Evolutionary conservation across 257 asterid genomes (phyloP).

Genomic region (Catharanthus roseus): DNA sequence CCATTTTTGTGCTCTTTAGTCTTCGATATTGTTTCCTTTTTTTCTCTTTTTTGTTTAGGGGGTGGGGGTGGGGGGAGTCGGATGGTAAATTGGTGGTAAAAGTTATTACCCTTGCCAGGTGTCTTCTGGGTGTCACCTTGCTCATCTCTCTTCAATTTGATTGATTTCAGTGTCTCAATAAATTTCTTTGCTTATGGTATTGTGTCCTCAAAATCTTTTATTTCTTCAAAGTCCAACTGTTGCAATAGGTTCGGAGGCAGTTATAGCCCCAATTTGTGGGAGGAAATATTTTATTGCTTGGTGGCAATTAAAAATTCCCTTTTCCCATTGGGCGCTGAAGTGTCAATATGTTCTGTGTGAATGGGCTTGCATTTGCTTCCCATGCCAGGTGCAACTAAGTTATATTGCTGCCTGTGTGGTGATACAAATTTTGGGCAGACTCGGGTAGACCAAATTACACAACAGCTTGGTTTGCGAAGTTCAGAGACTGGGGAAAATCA

Average conservation of each 20-base stretch:
- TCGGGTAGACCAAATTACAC: constrained; percentile 76
- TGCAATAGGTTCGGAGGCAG: constrained; percentile 26
- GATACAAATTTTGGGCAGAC: constrained; percentile 82
- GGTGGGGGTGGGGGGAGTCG: not conserved
- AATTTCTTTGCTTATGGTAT: not conserved
- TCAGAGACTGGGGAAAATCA: constrained; percentile 43
- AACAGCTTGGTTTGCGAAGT: constrained; percentile 52
- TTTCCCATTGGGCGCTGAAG: constrained; percentile 36
- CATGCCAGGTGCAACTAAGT: constrained; percentile 54
- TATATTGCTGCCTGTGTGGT: constrained; percentile 64
- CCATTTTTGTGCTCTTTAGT: not conserved
- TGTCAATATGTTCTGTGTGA: constrained; percentile 48
- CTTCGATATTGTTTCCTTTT: not conserved
- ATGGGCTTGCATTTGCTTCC: constrained; percentile 48
- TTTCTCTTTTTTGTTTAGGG: not conserved
- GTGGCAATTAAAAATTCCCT: constrained; percentile 37
- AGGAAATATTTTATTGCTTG: constrained; percentile 28
- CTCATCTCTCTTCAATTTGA: not conserved
- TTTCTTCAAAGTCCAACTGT: constrained; percentile 5
- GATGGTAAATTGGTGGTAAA: too few relatives aligned
- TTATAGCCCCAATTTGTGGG: constrained; percentile 22
- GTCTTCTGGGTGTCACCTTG: not conserved
- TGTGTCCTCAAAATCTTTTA: not conserved
- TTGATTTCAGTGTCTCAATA: not conserved
- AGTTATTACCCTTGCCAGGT: not conserved